These are phyloP conservation scores for Pleurotus djamor DNA, from an alignment of 768 basidiomycete species.

Conservation along the genomic window DNA sequence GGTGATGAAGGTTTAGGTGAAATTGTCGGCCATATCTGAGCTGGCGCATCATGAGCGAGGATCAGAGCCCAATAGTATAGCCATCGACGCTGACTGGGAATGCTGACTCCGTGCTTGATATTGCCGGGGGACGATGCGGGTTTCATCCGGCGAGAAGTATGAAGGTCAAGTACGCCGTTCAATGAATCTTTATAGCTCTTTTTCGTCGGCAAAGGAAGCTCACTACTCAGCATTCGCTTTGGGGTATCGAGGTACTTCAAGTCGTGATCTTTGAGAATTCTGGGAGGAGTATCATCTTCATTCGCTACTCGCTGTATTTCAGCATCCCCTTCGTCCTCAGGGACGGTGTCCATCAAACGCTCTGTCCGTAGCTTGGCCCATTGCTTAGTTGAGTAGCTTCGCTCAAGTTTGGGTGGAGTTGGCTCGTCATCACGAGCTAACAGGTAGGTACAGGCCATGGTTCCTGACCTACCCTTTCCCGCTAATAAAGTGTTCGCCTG, in stretches of 20 bases:
- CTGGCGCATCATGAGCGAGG: constrained; percentile 54
- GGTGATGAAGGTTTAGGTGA: constrained; percentile 20
- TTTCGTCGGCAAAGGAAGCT: constrained; percentile 15
- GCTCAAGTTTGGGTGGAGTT: constrained; percentile 42
- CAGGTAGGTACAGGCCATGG: constrained; percentile 81
- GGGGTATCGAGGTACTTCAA: neutral
- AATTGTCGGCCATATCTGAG: constrained; percentile 39
- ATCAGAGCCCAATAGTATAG: constrained; percentile 75
- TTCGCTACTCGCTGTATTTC: constrained; percentile 1
- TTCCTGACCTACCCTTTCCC: constrained; percentile 85
- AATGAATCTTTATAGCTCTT: constrained; percentile 37
- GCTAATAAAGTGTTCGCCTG: too few species aligned
- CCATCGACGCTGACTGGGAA: constrained; percentile 80
- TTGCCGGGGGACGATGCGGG: constrained; percentile 24
- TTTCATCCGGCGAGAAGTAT: constrained; percentile 73
- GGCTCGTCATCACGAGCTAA: constrained; percentile 54
- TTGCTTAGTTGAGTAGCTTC: constrained; percentile 45
- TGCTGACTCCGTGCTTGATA: constrained; percentile 64
- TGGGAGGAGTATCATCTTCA: neutral
- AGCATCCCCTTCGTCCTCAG: constrained; percentile 32
- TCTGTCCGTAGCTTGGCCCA: constrained; percentile 46
- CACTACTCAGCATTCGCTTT: neutral
- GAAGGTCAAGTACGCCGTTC: constrained; percentile 60
- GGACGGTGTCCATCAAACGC: constrained; percentile 45
- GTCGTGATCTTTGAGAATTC: neutral